phyloP scores from a whole-genome alignment of 2,329 filamentous ascomycete species.

The Dothiorella sarmentorum region DNA sequence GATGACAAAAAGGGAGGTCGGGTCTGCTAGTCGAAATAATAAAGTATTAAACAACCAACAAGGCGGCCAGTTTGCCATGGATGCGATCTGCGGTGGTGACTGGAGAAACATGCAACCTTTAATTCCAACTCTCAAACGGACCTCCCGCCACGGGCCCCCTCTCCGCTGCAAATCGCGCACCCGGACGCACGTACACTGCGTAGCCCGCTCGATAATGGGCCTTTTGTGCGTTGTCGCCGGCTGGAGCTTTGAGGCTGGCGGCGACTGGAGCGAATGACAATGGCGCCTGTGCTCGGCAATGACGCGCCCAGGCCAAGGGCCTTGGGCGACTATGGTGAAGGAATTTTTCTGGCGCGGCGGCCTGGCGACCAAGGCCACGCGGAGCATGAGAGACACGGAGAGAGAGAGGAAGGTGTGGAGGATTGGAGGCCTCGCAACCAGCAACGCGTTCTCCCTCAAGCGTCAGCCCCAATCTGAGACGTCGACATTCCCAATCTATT shows the following conservation, averaged over 20 bases:
- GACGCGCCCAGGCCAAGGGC: slow-evolving; percentile 1
- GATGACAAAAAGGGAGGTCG: not conserved
- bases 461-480: not conserved
- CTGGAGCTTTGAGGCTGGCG: not conserved
- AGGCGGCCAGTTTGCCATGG: slow-evolving; percentile 15
- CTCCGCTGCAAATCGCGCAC: slow-evolving; percentile 13
- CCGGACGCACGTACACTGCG: not conserved
- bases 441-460: not conserved
- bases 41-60: not conserved
- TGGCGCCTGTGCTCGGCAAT: not conserved
- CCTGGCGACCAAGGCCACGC: not conserved
- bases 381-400: too few species aligned
- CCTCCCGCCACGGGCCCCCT: slow-evolving; percentile 2
- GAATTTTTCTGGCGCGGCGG: slow-evolving; percentile 7
- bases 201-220: too few species aligned
- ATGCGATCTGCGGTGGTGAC: not conserved
- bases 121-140: not conserved
- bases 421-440: not conserved
- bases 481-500: slow-evolving; percentile 6
- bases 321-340: not conserved
- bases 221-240: too few species aligned
- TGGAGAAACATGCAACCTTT: slow-evolving; percentile 16
- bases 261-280: not conserved
- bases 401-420: too few species aligned
- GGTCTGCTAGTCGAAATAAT: not conserved